Conservation (phyloP, 108 stramenopile genomes). For the Cyclostephanos invisitatus region DNA sequence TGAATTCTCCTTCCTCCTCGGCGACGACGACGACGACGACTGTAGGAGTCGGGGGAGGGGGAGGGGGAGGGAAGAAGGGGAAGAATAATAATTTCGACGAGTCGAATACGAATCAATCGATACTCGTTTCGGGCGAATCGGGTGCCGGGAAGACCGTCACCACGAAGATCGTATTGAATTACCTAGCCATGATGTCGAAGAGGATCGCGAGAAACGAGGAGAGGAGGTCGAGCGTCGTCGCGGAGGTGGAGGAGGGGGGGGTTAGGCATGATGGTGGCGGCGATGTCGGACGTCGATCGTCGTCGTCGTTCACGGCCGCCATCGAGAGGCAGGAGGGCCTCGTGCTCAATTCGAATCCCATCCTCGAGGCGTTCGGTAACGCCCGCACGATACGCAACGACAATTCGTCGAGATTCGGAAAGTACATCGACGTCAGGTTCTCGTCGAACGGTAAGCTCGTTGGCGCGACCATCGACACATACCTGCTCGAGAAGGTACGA, state of each 20-base stretch:
- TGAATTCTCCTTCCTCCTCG: constrained; percentile 12
- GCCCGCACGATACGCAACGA: constrained; percentile 89
- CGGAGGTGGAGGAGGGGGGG: no score
- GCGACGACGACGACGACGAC: constrained; percentile 22
- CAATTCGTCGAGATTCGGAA: constrained; percentile 87
- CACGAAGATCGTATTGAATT: constrained; percentile 59
- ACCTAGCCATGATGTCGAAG: constrained; percentile 55
- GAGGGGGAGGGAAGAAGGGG: not conserved
- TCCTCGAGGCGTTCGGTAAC: constrained; percentile 92
- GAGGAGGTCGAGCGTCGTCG: not conserved
- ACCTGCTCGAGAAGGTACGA: constrained; percentile 83
- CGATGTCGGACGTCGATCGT: not conserved
- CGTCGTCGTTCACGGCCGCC: not conserved
- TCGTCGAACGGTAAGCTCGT: constrained; percentile 50
- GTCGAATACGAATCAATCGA: constrained; percentile 50
- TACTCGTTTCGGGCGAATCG: constrained; percentile 55
- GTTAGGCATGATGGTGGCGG: no score
- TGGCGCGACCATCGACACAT: constrained; percentile 80
- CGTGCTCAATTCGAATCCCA: constrained; percentile 85
- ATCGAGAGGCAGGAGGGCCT: constrained; percentile 33
- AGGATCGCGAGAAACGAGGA: not conserved
- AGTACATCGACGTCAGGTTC: constrained; percentile 88
- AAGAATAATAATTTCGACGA: constrained; percentile 10
- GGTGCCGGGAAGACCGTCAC: constrained; percentile 72
- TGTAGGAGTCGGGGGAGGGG: constrained; percentile 4